Conservation (phyloP, 2,329 filamentous ascomycete species). For the Xylaria sp. region DNA sequence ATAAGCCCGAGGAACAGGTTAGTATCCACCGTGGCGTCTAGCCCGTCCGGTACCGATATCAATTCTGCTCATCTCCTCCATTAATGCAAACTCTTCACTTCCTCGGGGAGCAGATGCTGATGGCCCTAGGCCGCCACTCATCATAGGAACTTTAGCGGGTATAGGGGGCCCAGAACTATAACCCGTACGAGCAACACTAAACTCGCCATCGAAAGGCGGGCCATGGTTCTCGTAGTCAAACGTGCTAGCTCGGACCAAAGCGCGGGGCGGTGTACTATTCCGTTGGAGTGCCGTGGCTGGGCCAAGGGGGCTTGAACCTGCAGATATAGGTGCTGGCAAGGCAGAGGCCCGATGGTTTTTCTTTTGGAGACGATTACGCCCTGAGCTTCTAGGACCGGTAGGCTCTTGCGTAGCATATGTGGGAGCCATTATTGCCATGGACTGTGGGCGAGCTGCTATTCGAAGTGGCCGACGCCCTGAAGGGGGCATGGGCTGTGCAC, state of each 20-base stretch:
- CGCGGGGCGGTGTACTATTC: slow-evolving; percentile 59
- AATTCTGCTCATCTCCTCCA: slow-evolving; percentile 77
- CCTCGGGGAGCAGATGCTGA: slow-evolving; percentile 46
- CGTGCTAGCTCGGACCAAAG: slow-evolving; percentile 60
- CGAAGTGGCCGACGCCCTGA: slow-evolving; percentile 65
- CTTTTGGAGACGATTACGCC: slow-evolving; percentile 73
- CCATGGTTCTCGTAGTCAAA: slow-evolving; percentile 68
- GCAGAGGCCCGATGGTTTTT: slow-evolving; percentile 62
- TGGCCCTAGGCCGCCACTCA: slow-evolving; percentile 55
- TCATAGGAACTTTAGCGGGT: slow-evolving; percentile 75
- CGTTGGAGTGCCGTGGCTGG: slow-evolving; percentile 65
- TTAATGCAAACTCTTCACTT: slow-evolving; percentile 67
- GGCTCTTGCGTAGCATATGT: slow-evolving; percentile 48
- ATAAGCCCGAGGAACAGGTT: slow-evolving; percentile 4
- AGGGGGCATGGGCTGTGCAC: slow-evolving; percentile 64
- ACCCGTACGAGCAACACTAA: slow-evolving; percentile 48
- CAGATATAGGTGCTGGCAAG: slow-evolving; percentile 54
- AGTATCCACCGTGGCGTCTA: slow-evolving; percentile 57
- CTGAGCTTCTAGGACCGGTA: slow-evolving; percentile 54
- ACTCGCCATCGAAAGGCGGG: slow-evolving; percentile 51
- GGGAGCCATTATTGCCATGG: slow-evolving; percentile 54
- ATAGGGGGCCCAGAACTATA: slow-evolving; percentile 65
- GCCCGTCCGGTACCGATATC: slow-evolving; percentile 72
- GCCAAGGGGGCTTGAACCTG: slow-evolving; percentile 62
- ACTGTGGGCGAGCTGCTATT: slow-evolving; percentile 62